A percentile compares a stretch with the other conserved stretches of the same genome.
Evolutionary conservation across 352 stramenopile species (phyloP).

Genomic region (Phytophthora pini): DNA sequence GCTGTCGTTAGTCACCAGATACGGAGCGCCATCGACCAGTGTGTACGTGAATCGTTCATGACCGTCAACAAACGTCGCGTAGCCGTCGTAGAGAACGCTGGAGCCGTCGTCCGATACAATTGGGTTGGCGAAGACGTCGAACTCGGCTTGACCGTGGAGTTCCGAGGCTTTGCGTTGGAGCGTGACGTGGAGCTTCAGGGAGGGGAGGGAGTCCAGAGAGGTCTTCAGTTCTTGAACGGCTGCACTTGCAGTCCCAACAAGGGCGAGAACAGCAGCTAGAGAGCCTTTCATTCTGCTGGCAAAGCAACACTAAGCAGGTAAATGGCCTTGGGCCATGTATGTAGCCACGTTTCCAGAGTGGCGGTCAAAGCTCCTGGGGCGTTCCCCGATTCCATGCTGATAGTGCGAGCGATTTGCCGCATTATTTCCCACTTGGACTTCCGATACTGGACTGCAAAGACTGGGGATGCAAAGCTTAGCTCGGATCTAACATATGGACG

Average conservation of each 20-base stretch:
- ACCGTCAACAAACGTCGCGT: constrained; percentile 33
- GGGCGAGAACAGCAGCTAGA: constrained; percentile 1
- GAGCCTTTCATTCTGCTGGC: constrained; percentile 5
- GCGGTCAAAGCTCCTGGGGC: not conserved
- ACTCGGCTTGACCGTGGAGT: constrained; percentile 29
- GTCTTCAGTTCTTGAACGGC: constrained; percentile 1
- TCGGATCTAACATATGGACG: constrained; percentile 2
- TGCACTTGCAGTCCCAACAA: not conserved
- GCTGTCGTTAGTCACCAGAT: constrained; percentile 30
- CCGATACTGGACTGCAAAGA: not conserved
- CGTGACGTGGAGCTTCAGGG: constrained; percentile 43
- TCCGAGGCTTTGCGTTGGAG: constrained; percentile 34
- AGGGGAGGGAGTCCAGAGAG: constrained; percentile 25
- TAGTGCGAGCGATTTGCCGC: constrained; percentile 16
- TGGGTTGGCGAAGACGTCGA: constrained; percentile 37
- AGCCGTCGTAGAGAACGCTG: constrained; percentile 33
- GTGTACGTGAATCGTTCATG: constrained; percentile 32
- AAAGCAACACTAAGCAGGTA: no score
- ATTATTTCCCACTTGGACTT: not conserved
- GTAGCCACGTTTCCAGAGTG: constrained; percentile 18
- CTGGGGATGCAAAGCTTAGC: constrained; percentile 11
- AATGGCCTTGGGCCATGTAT: not conserved
- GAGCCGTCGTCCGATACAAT: constrained; percentile 25
- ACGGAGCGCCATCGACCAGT: constrained; percentile 31
- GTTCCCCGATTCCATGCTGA: constrained; percentile 18